Conservation (phyloP, 495 filamentous ascomycete species). For the Penicillium paradoxum region DNA sequence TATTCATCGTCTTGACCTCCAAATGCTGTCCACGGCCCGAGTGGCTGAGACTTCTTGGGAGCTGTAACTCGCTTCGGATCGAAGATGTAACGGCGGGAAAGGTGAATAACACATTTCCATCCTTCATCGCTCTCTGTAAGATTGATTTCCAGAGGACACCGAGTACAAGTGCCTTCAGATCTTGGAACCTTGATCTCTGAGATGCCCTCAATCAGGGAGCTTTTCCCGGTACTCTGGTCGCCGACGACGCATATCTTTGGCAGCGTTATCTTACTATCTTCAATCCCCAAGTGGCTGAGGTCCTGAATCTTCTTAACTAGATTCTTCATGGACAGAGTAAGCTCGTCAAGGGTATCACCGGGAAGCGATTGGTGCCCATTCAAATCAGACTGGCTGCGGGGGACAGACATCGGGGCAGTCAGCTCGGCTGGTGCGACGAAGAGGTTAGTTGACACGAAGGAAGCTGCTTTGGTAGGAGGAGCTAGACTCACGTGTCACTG, state of each 20-base stretch:
- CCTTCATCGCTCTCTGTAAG: slow-evolving; percentile 48
- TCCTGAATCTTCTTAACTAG: slow-evolving; percentile 46
- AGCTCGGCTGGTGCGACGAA: neutral
- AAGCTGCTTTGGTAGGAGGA: neutral
- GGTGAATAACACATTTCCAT: slow-evolving; percentile 60
- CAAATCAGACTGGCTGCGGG: neutral
- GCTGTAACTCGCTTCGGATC: slow-evolving; percentile 20
- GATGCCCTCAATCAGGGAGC: slow-evolving; percentile 73
- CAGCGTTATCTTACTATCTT: slow-evolving; percentile 53
- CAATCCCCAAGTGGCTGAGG: slow-evolving; percentile 44
- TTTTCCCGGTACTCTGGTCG: slow-evolving; percentile 78
- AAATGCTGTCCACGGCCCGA: slow-evolving; percentile 41
- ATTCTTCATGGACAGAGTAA: slow-evolving; percentile 36
- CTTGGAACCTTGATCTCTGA: slow-evolving; percentile 73
- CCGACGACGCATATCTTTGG: slow-evolving; percentile 77
- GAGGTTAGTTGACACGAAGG: neutral
- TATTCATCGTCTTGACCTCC: slow-evolving; percentile 34
- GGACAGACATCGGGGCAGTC: neutral
- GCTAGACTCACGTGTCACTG: neutral
- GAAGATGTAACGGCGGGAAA: slow-evolving; percentile 55
- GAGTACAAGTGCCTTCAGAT: slow-evolving; percentile 63
- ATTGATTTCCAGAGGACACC: slow-evolving; percentile 76
- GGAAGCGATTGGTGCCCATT: neutral
- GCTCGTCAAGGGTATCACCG: slow-evolving; percentile 20
- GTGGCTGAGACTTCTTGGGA: slow-evolving; percentile 24